Evolutionary conservation across 768 basidiomycete genomes (phyloP).

Genomic region (Pholiota conissans): DNA sequence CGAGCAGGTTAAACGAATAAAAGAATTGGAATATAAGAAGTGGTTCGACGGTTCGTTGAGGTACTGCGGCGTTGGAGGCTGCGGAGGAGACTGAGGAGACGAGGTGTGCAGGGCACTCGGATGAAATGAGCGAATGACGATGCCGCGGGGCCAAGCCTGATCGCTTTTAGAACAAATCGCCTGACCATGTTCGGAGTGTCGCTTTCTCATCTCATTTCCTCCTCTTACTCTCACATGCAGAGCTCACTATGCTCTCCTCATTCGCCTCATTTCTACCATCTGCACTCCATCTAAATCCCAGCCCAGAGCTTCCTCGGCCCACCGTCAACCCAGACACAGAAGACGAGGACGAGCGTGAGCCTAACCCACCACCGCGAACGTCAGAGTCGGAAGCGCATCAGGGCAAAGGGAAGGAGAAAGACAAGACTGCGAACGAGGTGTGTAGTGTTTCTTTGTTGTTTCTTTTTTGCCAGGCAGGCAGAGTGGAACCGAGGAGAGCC

Average conservation of each 20-base stretch:
- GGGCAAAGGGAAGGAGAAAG: slow-evolving; percentile 25
- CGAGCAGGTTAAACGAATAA: background rate
- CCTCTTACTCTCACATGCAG: slow-evolving; percentile 12
- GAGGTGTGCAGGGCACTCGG: background rate
- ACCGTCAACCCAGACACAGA: slow-evolving; percentile 23
- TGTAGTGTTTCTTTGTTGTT: slow-evolving; percentile 6
- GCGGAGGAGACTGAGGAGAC: background rate
- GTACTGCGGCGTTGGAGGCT: background rate
- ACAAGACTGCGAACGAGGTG: slow-evolving; percentile 31
- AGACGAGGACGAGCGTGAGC: slow-evolving; percentile 34
- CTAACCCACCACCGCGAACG: slow-evolving; percentile 6
- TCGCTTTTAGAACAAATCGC: slow-evolving; percentile 5
- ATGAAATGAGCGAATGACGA: background rate
- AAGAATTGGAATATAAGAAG: background rate
- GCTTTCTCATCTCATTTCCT: slow-evolving; percentile 5
- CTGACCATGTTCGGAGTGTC: slow-evolving; percentile 4
- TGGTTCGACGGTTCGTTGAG: background rate
- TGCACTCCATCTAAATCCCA: slow-evolving; percentile 35
- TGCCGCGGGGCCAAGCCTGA: slow-evolving; percentile 11
- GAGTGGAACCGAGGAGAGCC: slow-evolving; percentile 8
- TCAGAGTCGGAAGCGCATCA: slow-evolving; percentile 4
- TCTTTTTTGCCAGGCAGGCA: slow-evolving; percentile 9
- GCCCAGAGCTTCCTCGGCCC: slow-evolving; percentile 21
- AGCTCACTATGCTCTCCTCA: slow-evolving; percentile 46
- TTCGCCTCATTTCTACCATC: slow-evolving; percentile 52